A percentile compares a stretch with the other conserved stretches of the same genome.
Evolutionary conservation across 2,329 filamentous ascomycete genomes (phyloP).

Genomic region (Sporothrix inflata): DNA sequence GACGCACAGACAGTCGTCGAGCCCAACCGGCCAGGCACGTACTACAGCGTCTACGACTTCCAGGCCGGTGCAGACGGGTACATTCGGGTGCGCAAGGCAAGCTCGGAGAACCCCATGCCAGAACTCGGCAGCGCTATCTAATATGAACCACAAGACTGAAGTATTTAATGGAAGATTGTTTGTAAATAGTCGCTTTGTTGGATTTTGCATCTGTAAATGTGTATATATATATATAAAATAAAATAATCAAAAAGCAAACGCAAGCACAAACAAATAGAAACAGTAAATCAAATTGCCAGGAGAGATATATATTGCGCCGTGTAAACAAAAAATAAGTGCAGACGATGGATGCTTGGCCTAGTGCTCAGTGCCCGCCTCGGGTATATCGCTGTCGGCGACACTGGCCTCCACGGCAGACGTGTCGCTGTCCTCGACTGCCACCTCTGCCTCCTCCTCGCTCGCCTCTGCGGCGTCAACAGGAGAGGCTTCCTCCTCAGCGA

Average conservation of each 20-base stretch:
- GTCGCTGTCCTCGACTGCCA: not conserved
- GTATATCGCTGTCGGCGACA: not conserved
- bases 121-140: not conserved
- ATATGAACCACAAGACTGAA: not conserved
- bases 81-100: slow-evolving; percentile 3
- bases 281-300: not conserved
- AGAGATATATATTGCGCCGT: slow-evolving; percentile 1
- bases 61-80: not conserved
- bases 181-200: not conserved
- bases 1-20: not conserved
- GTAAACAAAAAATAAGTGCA: not conserved
- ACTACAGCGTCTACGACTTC: slow-evolving; percentile 11
- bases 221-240: not conserved
- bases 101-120: not conserved
- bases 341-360: not conserved
- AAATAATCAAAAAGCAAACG: not conserved
- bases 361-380: not conserved
- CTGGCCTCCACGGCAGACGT: not conserved
- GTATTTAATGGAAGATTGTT: not conserved
- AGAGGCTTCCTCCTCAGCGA: not conserved
- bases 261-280: not conserved
- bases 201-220: not conserved
- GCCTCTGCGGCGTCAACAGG: not conserved
- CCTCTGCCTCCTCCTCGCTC: not conserved
- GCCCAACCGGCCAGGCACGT: not conserved